Conservation (phyloP, 2,329 filamentous ascomycete species). For the Ophidiomyces ophidiicola region DNA sequence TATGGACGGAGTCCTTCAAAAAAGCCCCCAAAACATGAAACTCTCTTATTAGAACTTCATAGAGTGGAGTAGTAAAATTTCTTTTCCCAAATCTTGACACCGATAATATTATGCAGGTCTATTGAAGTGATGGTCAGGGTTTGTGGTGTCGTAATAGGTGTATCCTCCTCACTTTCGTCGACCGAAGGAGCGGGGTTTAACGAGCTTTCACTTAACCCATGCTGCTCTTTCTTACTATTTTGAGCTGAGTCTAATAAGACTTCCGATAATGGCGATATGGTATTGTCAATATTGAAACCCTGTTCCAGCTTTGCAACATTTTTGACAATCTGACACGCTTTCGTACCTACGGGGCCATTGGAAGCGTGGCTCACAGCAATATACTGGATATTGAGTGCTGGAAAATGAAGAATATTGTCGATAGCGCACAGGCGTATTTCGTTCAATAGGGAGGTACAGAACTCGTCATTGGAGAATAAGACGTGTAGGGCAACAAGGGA, state of each 20-base stretch:
- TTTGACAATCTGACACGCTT: conserved; percentile 4
- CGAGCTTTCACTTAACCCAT: background rate
- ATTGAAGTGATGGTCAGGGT: background rate
- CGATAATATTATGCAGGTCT: conserved; percentile 15
- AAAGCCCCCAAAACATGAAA: no score
- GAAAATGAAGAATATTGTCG: conserved; percentile 17
- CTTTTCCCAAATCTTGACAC: conserved; percentile 21
- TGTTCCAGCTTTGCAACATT: no score
- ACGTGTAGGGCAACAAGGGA: conserved; percentile 19
- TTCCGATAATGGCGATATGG: background rate
- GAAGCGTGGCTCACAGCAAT: conserved; percentile 17
- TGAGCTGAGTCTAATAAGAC: background rate
- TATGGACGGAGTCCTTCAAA: no score
- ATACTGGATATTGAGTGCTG: conserved; percentile 17
- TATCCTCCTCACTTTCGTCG: conserved; percentile 4
- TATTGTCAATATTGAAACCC: no score
- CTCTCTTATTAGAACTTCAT: no score
- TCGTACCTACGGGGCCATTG: conserved; percentile 11
- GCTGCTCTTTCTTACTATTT: background rate
- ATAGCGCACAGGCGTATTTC: conserved; percentile 17
- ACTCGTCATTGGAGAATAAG: conserved; percentile 15
- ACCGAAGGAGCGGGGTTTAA: background rate
- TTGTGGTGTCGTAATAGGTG: background rate
- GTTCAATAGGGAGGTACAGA: conserved; percentile 13
- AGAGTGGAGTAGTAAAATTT: conserved; percentile 18